These are phyloP conservation scores for Zasmidium cellare DNA, from an alignment of 2,329 filamentous ascomycete species.

Conservation along the genomic window DNA sequence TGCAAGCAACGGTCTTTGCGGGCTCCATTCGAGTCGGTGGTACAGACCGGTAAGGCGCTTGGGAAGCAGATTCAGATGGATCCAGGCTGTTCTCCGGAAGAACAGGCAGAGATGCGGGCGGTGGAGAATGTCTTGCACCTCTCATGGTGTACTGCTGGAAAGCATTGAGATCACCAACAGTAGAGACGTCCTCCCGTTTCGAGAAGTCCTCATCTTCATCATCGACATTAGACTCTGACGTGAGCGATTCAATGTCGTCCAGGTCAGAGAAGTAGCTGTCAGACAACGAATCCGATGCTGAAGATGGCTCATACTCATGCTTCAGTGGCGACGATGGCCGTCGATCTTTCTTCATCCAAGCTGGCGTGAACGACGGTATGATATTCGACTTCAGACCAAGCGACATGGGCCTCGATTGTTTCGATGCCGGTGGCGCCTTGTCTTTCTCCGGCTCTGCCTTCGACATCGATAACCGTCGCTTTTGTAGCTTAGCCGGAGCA, in stretches of 20 bases:
- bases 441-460: constrained; percentile 17
- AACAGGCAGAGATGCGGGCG: constrained; percentile 19
- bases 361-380: constrained; percentile 36
- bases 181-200: constrained; percentile 25
- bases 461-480: constrained; percentile 21
- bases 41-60: constrained; percentile 64
- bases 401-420: constrained; percentile 22
- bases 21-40: constrained; percentile 47
- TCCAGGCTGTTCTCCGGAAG: constrained; percentile 48
- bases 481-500: constrained; percentile 37
- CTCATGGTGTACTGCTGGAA: constrained; percentile 32
- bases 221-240: constrained; percentile 56
- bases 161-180: constrained; percentile 36
- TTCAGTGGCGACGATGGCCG: constrained; percentile 91
- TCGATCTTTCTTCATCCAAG: constrained; percentile 53
- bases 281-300: constrained; percentile 61
- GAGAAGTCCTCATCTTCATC: constrained; percentile 49
- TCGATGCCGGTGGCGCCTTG: constrained; percentile 35
- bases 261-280: constrained; percentile 57
- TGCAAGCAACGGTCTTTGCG: constrained; percentile 58
- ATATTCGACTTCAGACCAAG: constrained; percentile 28
- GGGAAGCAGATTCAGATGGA: constrained; percentile 80
- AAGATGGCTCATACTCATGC: constrained; percentile 92
- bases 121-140: constrained; percentile 26
- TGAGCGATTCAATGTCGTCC: constrained; percentile 49